These are phyloP conservation scores for Neofusicoccum sp. DNA, from an alignment of 2,329 filamentous ascomycete species.

Conservation along the genomic window DNA sequence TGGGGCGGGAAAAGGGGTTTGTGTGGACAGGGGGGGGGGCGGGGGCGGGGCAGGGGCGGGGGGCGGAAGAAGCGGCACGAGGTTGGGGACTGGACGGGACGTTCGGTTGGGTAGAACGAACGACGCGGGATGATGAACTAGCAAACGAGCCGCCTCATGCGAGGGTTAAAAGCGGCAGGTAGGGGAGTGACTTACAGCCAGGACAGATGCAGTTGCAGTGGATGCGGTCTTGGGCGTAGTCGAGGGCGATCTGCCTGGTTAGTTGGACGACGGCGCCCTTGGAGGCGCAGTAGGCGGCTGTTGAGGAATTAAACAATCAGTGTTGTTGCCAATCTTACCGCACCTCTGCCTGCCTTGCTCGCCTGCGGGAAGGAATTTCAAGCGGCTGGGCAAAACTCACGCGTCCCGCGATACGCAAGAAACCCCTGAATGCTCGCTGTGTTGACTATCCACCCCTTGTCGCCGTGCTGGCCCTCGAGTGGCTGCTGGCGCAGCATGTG, in stretches of 20 bases:
- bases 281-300: conserved; percentile 45
- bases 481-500: conserved; percentile 39
- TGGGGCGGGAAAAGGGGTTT: no score
- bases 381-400: conserved; percentile 21
- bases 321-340: not conserved
- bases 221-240: conserved; percentile 42
- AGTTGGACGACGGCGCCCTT: conserved; percentile 49
- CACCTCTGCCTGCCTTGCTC: not conserved
- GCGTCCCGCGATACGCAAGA: conserved; percentile 30
- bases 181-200: conserved; percentile 35
- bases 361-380: not conserved
- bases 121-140: not conserved
- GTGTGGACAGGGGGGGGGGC: no score
- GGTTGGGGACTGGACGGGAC: no score
- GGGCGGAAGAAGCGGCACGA: not conserved
- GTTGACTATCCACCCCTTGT: conserved; percentile 41
- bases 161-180: not conserved
- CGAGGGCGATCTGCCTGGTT: conserved; percentile 47
- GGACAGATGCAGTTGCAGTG: conserved; percentile 45
- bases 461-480: conserved; percentile 24
- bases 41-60: not conserved
- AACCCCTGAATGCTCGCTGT: conserved; percentile 36
- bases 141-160: no score
- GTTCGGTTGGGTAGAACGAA: conserved; percentile 15
- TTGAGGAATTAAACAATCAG: not conserved